Base-by-base conservation (phyloP, 257 asterid species). In the Gynochthodes officinalis region DNA sequence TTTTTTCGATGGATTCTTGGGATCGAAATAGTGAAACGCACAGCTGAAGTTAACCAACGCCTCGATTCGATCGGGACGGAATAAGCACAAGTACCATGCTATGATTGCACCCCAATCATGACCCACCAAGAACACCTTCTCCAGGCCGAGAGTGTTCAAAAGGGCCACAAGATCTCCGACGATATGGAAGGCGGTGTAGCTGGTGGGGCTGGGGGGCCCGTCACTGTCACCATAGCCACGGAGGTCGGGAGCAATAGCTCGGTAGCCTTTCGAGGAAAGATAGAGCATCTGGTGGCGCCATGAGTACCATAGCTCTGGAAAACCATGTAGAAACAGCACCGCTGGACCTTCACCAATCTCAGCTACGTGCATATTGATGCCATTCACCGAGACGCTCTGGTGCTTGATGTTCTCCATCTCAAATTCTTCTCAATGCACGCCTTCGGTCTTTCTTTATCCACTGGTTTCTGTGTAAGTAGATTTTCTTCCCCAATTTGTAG, bases 301-400 rank as follows among this genome's bases (percentile, higher is more conserved):
- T 30, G 97, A 25, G 83, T 94, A 94, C 99, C 99, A 94, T 12
- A 94, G 99, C 83, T 91, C 99, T 25, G 99, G 99, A 84, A 94
- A 94, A 54, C 98, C 98, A 71, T 92, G 98, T 65, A 95, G 84
- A 83, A 95, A 82, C 0, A 95, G 78, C 39, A 94, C 79, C 40
- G 95, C 86, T n/a, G 95, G 99, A 5, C 99, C 99, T 4, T 83
- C 73, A 35, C 96, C 97, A 53, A 85, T 82, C 44, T 90, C 98
- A 9, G 97, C 99, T 55, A 95, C 91, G 84, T 95, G 99, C 88
- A 92, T 77, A 59, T 86, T 90, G 35, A 89, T 84, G 39, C 97
- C 97, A 80, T 88, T 94, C 13, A 91, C 83, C 5, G 12, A 18
- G 40, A 91, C 63, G 7, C 33, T 87, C 25, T 35, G 83, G 85